These are phyloP conservation scores for Emericellopsis atlantica DNA, from an alignment of 2,329 filamentous ascomycete genomes.

Conservation along the genomic window DNA sequence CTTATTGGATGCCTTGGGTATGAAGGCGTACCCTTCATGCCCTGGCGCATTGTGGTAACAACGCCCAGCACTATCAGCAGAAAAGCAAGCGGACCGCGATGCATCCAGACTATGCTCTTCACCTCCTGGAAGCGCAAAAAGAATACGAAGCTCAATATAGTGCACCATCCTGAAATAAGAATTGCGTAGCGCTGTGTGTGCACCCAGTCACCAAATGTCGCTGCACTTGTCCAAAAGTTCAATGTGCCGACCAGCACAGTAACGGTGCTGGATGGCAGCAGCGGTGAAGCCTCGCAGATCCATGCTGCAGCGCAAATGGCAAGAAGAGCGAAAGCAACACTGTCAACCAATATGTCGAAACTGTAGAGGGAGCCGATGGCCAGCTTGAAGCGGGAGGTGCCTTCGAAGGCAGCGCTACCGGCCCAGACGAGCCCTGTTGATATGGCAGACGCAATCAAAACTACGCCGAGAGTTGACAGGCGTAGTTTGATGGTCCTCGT, in stretches of 20 bases:
- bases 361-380: slow-evolving; percentile 30
- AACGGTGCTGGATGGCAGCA: slow-evolving; percentile 26
- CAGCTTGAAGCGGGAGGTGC: slow-evolving; percentile 5
- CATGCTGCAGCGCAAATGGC: slow-evolving; percentile 31
- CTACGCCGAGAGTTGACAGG: slow-evolving; percentile 28
- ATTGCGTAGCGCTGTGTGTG: slow-evolving; percentile 22
- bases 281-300: slow-evolving; percentile 30
- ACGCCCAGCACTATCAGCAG: slow-evolving; percentile 23
- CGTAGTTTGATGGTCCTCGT: slow-evolving; percentile 31
- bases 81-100: slow-evolving; percentile 24
- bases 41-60: slow-evolving; percentile 15
- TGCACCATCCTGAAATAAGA: slow-evolving; percentile 23
- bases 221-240: slow-evolving; percentile 20
- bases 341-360: slow-evolving; percentile 35
- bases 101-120: slow-evolving; percentile 27
- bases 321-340: slow-evolving; percentile 29
- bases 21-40: neutral
- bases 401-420: slow-evolving; percentile 14
- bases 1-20: slow-evolving; percentile 29
- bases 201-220: slow-evolving; percentile 30
- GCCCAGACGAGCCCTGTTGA: slow-evolving; percentile 23
- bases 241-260: slow-evolving; percentile 28
- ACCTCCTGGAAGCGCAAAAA: slow-evolving; percentile 31
- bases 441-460: slow-evolving; percentile 27
- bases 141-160: slow-evolving; percentile 25